phyloP scores from a whole-genome alignment of 306 rosid species.

The Trifolium subterraneum region DNA sequence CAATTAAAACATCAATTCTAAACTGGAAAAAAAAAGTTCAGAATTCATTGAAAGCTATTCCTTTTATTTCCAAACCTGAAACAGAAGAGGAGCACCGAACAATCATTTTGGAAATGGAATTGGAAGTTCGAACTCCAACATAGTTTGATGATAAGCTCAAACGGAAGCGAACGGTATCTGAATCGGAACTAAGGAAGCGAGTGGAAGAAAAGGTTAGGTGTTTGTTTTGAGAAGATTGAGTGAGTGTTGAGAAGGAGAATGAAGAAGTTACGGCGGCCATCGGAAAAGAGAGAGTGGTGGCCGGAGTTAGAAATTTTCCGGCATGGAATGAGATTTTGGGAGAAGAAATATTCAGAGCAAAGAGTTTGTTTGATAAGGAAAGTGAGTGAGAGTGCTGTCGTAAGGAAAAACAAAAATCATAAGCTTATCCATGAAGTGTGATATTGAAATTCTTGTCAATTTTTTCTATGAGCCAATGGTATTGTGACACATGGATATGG shows the following conservation, averaged over 20 bases:
- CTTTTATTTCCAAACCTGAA: conserved; percentile 51
- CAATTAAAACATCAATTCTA: conserved; percentile 7
- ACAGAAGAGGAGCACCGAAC: conserved; percentile 71
- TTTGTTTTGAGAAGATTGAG: conserved; percentile 64
- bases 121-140: conserved; percentile 53
- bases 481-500: too few species aligned
- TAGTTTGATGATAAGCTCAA: conserved; percentile 45
- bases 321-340: conserved; percentile 12
- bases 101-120: conserved; percentile 55
- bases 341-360: conserved; percentile 29
- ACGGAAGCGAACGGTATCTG: conserved; percentile 55
- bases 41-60: not conserved
- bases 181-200: conserved; percentile 56
- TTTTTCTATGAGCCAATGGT: too few species aligned
- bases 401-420: conserved; percentile 33
- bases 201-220: conserved; percentile 41
- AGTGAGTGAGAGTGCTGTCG: not conserved
- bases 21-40: not conserved
- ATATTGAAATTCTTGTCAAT: conserved; percentile 32
- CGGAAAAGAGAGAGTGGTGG: conserved; percentile 19
- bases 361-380: too few species aligned
- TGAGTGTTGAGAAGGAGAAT: conserved; percentile 66
- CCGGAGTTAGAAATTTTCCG: conserved; percentile 31
- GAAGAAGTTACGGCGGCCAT: conserved; percentile 85
- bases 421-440: conserved; percentile 84